A percentile compares a stretch with the other conserved stretches of the same genome.
phyloP scores from a whole-genome alignment of 805 yeast species.

The Suhomyces prunicola region DNA sequence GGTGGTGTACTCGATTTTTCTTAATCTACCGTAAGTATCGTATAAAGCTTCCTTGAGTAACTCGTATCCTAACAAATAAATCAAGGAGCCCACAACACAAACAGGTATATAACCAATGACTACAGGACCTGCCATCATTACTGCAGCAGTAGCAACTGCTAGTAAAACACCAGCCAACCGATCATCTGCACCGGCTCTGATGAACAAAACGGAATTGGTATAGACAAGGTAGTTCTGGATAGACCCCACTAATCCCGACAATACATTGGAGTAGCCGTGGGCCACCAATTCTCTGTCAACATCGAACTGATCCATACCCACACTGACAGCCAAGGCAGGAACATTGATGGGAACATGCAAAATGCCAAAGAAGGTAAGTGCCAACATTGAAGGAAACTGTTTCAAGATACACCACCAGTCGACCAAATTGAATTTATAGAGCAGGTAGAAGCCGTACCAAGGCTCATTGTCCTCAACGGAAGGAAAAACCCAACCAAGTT shows the following conservation, averaged over 20 bases:
- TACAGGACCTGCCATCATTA: constrained; percentile 86
- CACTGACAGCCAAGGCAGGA: constrained; percentile 91
- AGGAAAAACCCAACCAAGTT: constrained; percentile 80
- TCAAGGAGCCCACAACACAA: constrained; percentile 91
- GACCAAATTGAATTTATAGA: constrained; percentile 68
- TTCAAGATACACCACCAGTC: constrained; percentile 66
- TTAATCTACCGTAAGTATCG: constrained; percentile 78
- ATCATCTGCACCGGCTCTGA: constrained; percentile 91
- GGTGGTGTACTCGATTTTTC: constrained; percentile 77
- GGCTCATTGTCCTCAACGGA: constrained; percentile 64
- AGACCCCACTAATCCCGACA: constrained; percentile 82
- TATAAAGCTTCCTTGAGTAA: constrained; percentile 78
- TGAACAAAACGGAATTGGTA: constrained; percentile 87
- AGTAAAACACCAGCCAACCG: constrained; percentile 86
- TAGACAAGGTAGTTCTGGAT: constrained; percentile 94
- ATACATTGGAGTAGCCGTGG: constrained; percentile 85
- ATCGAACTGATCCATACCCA: constrained; percentile 80
- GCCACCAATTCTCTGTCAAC: constrained; percentile 93
- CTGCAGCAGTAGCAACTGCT: constrained; percentile 73
- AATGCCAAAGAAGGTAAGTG: constrained; percentile 92
- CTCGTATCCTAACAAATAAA: constrained; percentile 88
- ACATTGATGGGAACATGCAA: constrained; percentile 97
- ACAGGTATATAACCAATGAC: constrained; percentile 94
- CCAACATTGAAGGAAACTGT: constrained; percentile 90
- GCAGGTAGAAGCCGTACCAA: constrained; percentile 85